Evolutionary conservation across 2,329 filamentous ascomycete genomes (phyloP), one percentile per base, ranked within the genome.

Genomic region (Cordyceps militaris): DNA sequence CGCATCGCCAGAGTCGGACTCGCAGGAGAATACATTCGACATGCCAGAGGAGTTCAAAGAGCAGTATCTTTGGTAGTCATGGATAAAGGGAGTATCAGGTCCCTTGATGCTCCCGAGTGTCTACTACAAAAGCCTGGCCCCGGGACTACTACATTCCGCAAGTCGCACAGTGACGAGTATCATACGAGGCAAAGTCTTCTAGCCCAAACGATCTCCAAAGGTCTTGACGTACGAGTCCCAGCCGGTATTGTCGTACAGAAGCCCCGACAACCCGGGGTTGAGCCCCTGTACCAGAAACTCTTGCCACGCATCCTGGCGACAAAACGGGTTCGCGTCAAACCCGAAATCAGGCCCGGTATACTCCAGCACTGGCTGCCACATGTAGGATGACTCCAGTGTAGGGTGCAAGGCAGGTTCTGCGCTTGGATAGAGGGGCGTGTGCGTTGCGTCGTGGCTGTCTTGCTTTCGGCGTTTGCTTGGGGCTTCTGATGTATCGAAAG

Each of bases 311-410:
- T 43, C 51, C 51, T 54, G 51, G 19, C 38, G 51, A 21, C 38
- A 30, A 7, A 57, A 42, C 4, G 36, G 30, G 19, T 38, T 38
- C 23, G 58, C 23, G 30, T 60, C 58, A 19, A 60, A 60, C 1
- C 58, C 58, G 36, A 60, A 58, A 21, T 60, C 58, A 10, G 58
- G 58, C 2, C 58, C 58, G 8, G 47, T 60, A 30, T 60, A 60
- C 21, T 60, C 42, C 6, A 57, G 21, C 11, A 57, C 54, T 13
- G 52, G 53, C 21, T 59, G 54, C 53, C 54, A 57, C 13, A 51
- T 57, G 24, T 54, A 44, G 4, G 40, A 44, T 11, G 51, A 11
- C 8, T 24, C 10, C 13, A n/a, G n/a, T 2, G 4, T 26, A 5
- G 26, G 8, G 24, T 7, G 9, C 21, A 26, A 34, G 9, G 19